Percentiles rank a stretch among this genome's conserved stretches.
phyloP scores from a whole-genome alignment of 2,329 filamentous ascomycete species.

The Colletotrichum kahawae region DNA sequence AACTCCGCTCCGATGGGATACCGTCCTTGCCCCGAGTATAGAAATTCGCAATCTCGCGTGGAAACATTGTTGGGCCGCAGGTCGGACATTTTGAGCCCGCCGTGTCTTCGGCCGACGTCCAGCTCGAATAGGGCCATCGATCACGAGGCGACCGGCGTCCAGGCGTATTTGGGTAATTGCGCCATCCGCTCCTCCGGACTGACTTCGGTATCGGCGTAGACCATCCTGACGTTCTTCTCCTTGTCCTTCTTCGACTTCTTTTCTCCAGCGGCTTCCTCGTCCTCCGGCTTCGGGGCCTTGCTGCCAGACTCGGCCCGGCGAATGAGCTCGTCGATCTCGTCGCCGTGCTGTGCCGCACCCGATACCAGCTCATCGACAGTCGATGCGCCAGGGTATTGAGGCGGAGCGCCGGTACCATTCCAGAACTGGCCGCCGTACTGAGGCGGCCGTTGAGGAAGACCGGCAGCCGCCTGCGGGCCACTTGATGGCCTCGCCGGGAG shows the following conservation, averaged over 20 bases:
- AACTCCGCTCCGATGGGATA: conserved; percentile 15
- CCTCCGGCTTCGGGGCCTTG: conserved; percentile 47
- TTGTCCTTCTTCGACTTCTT: conserved; percentile 73
- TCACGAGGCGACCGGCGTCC: conserved; percentile 44
- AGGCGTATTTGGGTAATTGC: conserved; percentile 75
- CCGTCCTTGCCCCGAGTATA: conserved; percentile 2
- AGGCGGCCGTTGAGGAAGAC: conserved; percentile 52
- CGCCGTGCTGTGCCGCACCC: conserved; percentile 49
- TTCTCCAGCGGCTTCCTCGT: conserved; percentile 49
- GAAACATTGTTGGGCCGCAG: not conserved
- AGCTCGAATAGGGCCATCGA: not conserved
- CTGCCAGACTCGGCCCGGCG: conserved; percentile 68
- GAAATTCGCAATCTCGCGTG: not conserved
- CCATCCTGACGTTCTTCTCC: conserved; percentile 71
- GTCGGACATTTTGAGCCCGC: not conserved
- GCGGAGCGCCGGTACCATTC: conserved; percentile 27
- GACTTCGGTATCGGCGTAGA: conserved; percentile 80
- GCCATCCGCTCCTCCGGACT: conserved; percentile 94
- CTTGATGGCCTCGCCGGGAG: conserved; percentile 53
- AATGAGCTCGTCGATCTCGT: conserved; percentile 70
- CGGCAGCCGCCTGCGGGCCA: conserved; percentile 40
- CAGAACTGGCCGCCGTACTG: conserved; percentile 37
- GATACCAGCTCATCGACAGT: conserved; percentile 39
- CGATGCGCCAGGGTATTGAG: conserved; percentile 39
- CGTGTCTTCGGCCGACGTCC: not conserved